Percentiles rank a stretch among this genome's conserved stretches.
Conservation (phyloP, 1,284 basidiomycete genomes). For the Tilletia caries region DNA sequence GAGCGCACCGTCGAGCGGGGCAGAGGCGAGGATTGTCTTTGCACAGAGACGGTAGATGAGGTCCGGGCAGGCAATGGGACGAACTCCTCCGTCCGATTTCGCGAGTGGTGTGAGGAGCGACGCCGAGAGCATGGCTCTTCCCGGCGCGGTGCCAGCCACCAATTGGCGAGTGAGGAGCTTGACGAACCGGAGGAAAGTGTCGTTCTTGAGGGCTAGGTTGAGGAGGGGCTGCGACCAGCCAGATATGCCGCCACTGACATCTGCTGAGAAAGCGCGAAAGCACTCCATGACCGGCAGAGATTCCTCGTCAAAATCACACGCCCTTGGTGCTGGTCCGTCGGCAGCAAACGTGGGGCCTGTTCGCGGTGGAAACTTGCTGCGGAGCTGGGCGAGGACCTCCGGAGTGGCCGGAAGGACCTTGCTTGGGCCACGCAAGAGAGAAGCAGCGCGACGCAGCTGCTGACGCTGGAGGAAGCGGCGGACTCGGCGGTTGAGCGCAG, state of each 20-base stretch:
- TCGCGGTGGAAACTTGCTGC: not conserved
- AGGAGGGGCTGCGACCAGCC: conserved; percentile 5
- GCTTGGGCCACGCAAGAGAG: not conserved
- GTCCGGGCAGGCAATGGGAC: not conserved
- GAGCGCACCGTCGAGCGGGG: not conserved
- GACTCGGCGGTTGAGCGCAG: not conserved
- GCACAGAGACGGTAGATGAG: conserved; percentile 7
- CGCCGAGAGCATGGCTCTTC: not conserved
- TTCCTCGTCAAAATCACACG: not conserved
- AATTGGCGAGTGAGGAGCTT: not conserved
- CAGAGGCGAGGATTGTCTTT: not conserved
- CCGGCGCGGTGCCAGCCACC: not conserved
- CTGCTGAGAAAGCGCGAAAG: not conserved
- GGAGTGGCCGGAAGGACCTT: not conserved
- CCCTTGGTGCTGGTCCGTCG: not conserved
- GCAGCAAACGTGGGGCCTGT: not conserved
- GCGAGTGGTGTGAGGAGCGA: not conserved
- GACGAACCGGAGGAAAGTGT: not conserved
- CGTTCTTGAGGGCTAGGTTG: not conserved
- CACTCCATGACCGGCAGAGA: not conserved
- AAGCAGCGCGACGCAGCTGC: not conserved
- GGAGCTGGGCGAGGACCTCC: not conserved
- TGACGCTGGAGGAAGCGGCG: not conserved
- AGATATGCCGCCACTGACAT: not conserved
- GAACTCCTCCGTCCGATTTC: conserved; percentile 4